These are phyloP conservation scores for Neurospora sp. DNA, from an alignment of 495 filamentous ascomycete genomes.

Conservation along the genomic window DNA sequence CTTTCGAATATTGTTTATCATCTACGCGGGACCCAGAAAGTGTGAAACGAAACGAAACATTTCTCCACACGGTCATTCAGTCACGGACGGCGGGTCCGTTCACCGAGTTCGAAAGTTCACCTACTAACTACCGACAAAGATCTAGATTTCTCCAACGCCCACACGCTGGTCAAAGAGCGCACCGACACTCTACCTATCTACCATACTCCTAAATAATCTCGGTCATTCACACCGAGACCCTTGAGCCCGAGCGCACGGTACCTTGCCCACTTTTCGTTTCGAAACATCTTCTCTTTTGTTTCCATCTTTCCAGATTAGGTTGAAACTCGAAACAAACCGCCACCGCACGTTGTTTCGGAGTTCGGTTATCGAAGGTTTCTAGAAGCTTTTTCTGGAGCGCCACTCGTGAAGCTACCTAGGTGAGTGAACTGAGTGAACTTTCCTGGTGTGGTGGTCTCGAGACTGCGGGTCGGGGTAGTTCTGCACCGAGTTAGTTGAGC, in stretches of 20 bases:
- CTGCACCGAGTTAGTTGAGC: not conserved
- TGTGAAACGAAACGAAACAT: not conserved
- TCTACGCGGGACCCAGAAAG: not conserved
- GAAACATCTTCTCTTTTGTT: not conserved
- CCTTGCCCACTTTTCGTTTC: not conserved
- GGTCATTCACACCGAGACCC: not conserved
- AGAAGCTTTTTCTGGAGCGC: not conserved
- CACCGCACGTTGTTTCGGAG: not conserved
- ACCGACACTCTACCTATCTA: not conserved
- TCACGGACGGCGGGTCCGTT: not conserved
- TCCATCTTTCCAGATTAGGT: not conserved
- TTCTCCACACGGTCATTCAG: not conserved
- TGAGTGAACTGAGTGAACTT: not conserved
- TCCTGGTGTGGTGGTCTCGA: not conserved
- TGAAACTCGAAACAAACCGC: not conserved
- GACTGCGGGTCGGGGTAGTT: not conserved
- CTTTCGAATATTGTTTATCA: not conserved
- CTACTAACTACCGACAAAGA: not conserved
- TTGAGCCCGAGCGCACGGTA: not conserved
- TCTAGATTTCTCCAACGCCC: not conserved
- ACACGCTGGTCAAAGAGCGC: not conserved
- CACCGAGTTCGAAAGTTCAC: not conserved
- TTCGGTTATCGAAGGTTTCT: not conserved
- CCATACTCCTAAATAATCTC: not conserved
- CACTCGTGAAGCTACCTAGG: not conserved